A percentile compares a stretch with the other conserved stretches of the same genome.
phyloP scores from a whole-genome alignment of 2,329 filamentous ascomycete genomes.

The Fusarium miscanthi region DNA sequence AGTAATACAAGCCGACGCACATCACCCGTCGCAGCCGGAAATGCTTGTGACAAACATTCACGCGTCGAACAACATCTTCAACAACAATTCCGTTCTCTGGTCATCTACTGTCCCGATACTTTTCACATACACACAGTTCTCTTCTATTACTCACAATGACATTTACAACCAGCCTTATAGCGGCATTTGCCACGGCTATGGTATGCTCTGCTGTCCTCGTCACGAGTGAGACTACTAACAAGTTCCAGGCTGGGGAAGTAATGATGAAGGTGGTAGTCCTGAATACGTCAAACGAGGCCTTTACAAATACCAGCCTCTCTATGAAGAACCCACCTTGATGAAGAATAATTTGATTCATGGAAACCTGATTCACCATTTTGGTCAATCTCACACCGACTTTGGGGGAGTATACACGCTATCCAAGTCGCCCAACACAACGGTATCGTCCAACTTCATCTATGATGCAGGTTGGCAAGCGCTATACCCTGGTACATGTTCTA shows the following conservation, averaged over 20 bases:
- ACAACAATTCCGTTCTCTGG: constrained; percentile 11
- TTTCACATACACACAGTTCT: constrained; percentile 2
- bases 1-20: constrained; percentile 6
- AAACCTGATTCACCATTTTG: constrained; percentile 8
- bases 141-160: constrained; percentile 1
- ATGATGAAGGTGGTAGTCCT: background rate
- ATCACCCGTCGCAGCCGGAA: background rate
- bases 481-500: background rate
- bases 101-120: constrained; percentile 5
- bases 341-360: background rate
- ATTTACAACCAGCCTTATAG: constrained; percentile 12
- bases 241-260: constrained; percentile 1
- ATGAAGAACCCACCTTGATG: background rate
- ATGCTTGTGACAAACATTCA: background rate
- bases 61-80: constrained; percentile 4
- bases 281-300: constrained; percentile 2
- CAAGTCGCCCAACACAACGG: background rate
- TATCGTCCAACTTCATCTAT: constrained; percentile 4
- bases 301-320: background rate
- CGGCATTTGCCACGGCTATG: constrained; percentile 6
- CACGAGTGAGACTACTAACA: background rate
- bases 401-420: constrained; percentile 6
- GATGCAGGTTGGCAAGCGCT: background rate
- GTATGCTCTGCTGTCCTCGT: background rate
- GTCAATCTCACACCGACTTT: constrained; percentile 5